These are phyloP conservation scores for Fusarium dlaminii DNA, from an alignment of 2,329 filamentous ascomycete species.

Conservation along the genomic window DNA sequence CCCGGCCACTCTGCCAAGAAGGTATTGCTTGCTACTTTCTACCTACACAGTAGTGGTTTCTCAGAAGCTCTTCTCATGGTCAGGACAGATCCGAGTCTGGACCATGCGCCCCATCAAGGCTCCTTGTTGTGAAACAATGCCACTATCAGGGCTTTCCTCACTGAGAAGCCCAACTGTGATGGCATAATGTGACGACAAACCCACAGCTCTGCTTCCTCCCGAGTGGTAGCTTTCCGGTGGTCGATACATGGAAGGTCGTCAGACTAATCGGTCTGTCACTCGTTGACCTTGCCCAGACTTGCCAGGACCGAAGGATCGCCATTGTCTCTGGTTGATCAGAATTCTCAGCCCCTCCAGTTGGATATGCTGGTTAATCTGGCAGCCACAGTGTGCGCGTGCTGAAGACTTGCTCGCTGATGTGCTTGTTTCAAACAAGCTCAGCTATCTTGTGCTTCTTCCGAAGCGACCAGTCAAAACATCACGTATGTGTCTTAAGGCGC, in stretches of 20 bases:
- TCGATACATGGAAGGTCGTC: conserved; percentile 7
- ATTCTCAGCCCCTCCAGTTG: not conserved
- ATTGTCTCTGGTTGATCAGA: not conserved
- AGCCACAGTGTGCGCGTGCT: conserved; percentile 22
- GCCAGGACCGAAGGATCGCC: not conserved
- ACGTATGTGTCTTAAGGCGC: conserved; percentile 1
- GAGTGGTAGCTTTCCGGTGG: conserved; percentile 20
- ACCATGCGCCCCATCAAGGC: conserved; percentile 28
- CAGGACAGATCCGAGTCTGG: conserved; percentile 29
- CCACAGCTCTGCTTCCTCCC: conserved; percentile 26
- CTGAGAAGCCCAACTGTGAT: conserved; percentile 28
- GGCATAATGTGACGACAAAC: conserved; percentile 35
- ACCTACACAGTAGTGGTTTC: not conserved
- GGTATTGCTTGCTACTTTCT: conserved; percentile 5
- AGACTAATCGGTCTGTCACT: conserved; percentile 25
- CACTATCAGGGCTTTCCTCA: conserved; percentile 27
- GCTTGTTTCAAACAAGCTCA: conserved; percentile 27
- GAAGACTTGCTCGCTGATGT: conserved; percentile 16
- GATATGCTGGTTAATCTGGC: not conserved
- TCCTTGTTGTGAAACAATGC: conserved; percentile 40
- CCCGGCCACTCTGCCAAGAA: not conserved
- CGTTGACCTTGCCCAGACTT: not conserved
- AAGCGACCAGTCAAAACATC: conserved; percentile 8
- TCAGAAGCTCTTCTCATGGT: conserved; percentile 6
- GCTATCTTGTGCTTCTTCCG: conserved; percentile 17